Evolutionary conservation across 2,329 filamentous ascomycete genomes (phyloP), one percentile per base, ranked within the genome.

Genomic region (Curvularia spicifera): DNA sequence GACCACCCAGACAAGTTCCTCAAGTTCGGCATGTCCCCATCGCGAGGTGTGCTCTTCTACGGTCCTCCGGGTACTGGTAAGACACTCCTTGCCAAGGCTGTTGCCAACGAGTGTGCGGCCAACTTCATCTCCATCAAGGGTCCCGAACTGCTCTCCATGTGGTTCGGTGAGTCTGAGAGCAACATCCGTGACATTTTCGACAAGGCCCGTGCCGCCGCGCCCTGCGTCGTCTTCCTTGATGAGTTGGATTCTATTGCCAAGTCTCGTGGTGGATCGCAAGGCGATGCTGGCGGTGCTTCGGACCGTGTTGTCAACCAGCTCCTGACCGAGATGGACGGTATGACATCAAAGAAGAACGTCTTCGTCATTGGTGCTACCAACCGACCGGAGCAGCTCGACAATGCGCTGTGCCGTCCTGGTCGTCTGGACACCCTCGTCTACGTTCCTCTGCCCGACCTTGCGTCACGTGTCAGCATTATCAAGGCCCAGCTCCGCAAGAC

Each of bases 291-390:
- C 66, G 95, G 95, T 86, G 95, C 95, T 66, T 98, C 94, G 46
- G 96, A 99, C 82, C 95, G 96, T 89, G 95, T 99, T 71, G 95
- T 99, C 80, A 99, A 99, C 85, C 96, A 99, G 85, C 93, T 99
- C 77, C 84, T 99, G 76, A 99, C 95, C 68, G 92, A 98, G 87
- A 97, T 98, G 94, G 94, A 98, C 70, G 94, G 94, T 73, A 98
- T 98, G 94, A 98, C 94, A 45, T 97, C 94, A 39, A 99, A 99
- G 91, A 99, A 99, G 91, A 99, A 99, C 78, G 95, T 99, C 66
- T 99, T 99, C 81, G 95, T 99, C 67, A 99, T 99, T 72, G 95
- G 95, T 78, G 95, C 95, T 45, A 99, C 95, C 80, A 99, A 99
- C 85, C 87, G 95, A 83, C 95, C 95, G 43, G 95, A 99, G 84